A percentile compares a stretch with the other conserved stretches of the same genome.
Conservation (phyloP, 2,329 filamentous ascomycete species). For the Chalaropsis thielavioides region DNA sequence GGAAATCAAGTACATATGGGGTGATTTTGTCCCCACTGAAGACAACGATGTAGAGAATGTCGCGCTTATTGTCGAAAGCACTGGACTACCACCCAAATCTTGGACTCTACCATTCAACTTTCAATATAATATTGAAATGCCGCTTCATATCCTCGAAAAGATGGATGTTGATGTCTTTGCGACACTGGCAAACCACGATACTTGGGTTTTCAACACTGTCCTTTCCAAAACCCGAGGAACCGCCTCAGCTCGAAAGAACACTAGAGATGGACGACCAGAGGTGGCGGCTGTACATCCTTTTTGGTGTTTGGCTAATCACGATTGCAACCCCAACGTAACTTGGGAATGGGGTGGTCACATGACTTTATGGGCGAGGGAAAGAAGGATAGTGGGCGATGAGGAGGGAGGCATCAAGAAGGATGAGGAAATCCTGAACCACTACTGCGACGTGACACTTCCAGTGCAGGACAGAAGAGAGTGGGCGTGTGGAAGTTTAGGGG, state of each 20-base stretch:
- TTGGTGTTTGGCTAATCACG: conserved; percentile 94
- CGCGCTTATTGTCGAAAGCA: conserved; percentile 6
- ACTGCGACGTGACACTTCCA: conserved; percentile 69
- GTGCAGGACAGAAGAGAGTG: conserved; percentile 77
- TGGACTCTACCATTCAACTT: conserved; percentile 69
- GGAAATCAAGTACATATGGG: conserved; percentile 55
- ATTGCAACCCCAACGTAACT: conserved; percentile 83
- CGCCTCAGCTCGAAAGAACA: conserved; percentile 69
- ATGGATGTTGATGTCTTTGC: conserved; percentile 70
- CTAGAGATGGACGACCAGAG: conserved; percentile 67
- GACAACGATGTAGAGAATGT: conserved; percentile 26
- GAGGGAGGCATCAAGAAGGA: conserved; percentile 55
- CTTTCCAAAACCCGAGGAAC: conserved; percentile 90
- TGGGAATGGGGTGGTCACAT: conserved; percentile 87
- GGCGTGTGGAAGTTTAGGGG: conserved; percentile 75
- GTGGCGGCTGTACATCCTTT: conserved; percentile 86
- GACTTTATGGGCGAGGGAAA: conserved; percentile 49
- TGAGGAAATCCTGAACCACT: conserved; percentile 84
- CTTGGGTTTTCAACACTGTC: conserved; percentile 81
- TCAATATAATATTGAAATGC: conserved; percentile 56
- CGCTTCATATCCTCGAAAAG: conserved; percentile 65
- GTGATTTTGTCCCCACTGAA: conserved; percentile 43
- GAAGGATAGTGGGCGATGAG: conserved; percentile 37
- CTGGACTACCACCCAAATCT: conserved; percentile 34
- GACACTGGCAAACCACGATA: conserved; percentile 43